Base-by-base conservation (phyloP, 352 stramenopile species). In the Phytopythium helicoides region DNA sequence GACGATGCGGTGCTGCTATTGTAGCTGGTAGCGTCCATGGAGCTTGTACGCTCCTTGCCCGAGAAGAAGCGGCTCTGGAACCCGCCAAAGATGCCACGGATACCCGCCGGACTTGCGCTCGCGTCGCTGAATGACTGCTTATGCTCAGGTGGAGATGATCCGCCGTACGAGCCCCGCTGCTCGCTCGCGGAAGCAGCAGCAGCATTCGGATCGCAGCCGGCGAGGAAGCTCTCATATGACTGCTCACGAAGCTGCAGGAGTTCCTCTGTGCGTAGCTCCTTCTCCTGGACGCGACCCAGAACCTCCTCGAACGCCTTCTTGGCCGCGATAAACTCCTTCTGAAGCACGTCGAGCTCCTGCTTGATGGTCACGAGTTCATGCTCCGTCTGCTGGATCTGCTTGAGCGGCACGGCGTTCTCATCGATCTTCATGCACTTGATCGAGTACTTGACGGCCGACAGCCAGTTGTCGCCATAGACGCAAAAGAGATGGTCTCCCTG, bases 401-500 rank as follows among this genome's bases (percentile, higher is more conserved):
- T 55, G 16, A 95, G 63, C n/a, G 70, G 66, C 1, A 58, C 47
- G 1, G 73, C 71, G 39, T 74, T 66, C 48, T 71, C 65, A 50
- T 89, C 74, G 50, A 93, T 88, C 65, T 89, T 88, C 46, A 93
- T 62, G 54, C 71, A 82, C 63, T 92, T 90, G 63, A 95, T 87
- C 55, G 83, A 90, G 74, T 95, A 95, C 61, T 92, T 91, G 57
- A 92, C 79, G 21, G 79, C 69, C 38, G 81, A 92, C 53, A 95
- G 72, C 86, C 86, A 95, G 54, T 95, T 95, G 71, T 95, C 86
- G 42, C 86, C 86, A 56, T 95, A 95, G 37, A 95, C 86, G 39
- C 78, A 90, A 44, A 95, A 91, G 52, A 94, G 71, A 42, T 95
- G 83, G 28, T 89, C 80, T 26, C 86, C 86, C 50, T 88, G 78